Base-by-base conservation (phyloP, 495 filamentous ascomycete genomes). In the Jackrogersella minutella region DNA sequence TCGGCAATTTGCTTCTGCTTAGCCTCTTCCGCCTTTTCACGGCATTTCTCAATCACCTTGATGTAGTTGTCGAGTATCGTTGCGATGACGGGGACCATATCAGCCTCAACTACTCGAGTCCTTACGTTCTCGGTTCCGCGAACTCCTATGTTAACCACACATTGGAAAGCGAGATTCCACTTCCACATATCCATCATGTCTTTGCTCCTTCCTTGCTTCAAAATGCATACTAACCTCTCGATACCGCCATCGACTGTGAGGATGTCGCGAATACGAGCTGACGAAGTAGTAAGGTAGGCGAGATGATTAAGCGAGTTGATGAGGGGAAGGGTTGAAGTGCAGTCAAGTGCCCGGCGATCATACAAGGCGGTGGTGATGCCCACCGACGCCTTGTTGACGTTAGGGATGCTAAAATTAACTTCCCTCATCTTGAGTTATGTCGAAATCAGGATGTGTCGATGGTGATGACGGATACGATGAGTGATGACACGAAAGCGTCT, bases 151-250 rank as follows among this genome's bases (percentile, higher is more conserved):
- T 99, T 99, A 73, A 98, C 93, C 28, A 97, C 93, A 76, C 96
- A 98, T 73, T 98, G 95, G 73, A 99, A 97, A 40, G 95, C 95
- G 52, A 99, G 84, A 73, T 97, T 99, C 95, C 95, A 99, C 81
- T 98, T 98, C 96, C 95, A 99, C 91, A 96, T 96, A 73, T 97
- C 93, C 93, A 97, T 97, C 88, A 97, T 87, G 76, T 98, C 93
- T 81, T 93, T 93, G 74, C 91, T 96, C 75, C 93, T 85, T 64
- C 95, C 95, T 76, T 95, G 91, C 79, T 99, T 99, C 73, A 99
- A 86, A 74, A 99, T 97, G 84, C 92, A 96, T 74, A 99, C 92
- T 65, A 99, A 80, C 65, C 94, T 79, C 83, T 99, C 95, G 72
- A 98, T 92, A 46, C 95, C 95, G 76, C 95, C 95, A 90, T 99